These are phyloP conservation scores for Harringtonia aguacate DNA, from an alignment of 2,329 filamentous ascomycete species.

Conservation along the genomic window DNA sequence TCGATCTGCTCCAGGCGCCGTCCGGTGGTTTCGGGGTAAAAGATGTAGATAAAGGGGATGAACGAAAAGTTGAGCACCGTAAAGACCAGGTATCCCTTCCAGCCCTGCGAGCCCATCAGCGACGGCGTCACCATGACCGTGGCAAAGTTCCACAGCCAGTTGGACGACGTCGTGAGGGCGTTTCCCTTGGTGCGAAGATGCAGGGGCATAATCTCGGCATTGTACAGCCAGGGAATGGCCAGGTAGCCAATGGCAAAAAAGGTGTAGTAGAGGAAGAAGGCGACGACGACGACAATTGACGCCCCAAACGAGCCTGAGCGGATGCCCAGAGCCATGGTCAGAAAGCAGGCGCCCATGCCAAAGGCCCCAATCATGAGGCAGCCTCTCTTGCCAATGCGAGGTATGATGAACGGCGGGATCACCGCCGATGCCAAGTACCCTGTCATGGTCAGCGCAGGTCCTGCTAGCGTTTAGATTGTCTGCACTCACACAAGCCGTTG, in stretches of 20 bases:
- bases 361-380: slow-evolving; percentile 1
- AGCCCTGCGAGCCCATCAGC: slow-evolving; percentile 33
- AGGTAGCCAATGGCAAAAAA: slow-evolving; percentile 21
- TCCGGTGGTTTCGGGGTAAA: slow-evolving; percentile 33
- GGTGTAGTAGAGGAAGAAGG: slow-evolving; percentile 16
- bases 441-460: background rate
- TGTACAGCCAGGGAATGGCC: slow-evolving; percentile 30
- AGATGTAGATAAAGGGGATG: slow-evolving; percentile 30
- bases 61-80: slow-evolving; percentile 35
- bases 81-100: slow-evolving; percentile 43
- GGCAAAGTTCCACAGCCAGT: slow-evolving; percentile 22
- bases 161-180: slow-evolving; percentile 22
- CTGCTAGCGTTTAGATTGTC: too few species aligned
- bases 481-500: background rate
- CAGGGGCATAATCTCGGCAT: slow-evolving; percentile 11
- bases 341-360: slow-evolving; percentile 1
- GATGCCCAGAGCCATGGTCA: slow-evolving; percentile 2
- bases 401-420: background rate
- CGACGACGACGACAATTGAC: slow-evolving; percentile 9
- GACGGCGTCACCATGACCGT: slow-evolving; percentile 26
- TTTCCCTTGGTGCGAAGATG: slow-evolving; percentile 27
- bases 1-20: slow-evolving; percentile 4
- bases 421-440: slow-evolving; percentile 2
- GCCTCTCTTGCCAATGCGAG: background rate
- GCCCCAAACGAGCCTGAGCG: background rate